Evolutionary conservation across 306 rosid genomes (phyloP), one percentile per base, ranked within the genome.

Genomic region (Crotalaria pallida): DNA sequence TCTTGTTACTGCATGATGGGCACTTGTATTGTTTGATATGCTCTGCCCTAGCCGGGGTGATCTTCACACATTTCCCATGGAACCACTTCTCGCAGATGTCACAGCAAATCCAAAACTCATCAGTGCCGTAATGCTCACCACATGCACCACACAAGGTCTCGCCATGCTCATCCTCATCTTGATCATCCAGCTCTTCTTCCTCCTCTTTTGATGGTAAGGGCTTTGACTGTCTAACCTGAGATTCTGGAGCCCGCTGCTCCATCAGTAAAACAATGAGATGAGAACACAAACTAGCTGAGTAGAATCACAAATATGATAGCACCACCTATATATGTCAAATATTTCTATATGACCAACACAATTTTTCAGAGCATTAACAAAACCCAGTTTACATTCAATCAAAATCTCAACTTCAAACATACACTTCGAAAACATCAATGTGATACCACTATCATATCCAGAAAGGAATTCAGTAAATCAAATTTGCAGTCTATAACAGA

Each of bases 101-200:
- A 18, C 98, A 92, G 75, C 91, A 89, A 81, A 92, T 92, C 98
- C 98, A 92, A 81, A 90, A 90, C 76, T 92, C 96, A 67, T 92
- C 95, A 22, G 88, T 83, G 12, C 90, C 96, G 34, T 88, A 92
- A 43, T 85, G 78, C 81, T 90, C 92, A 8, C 96, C 96, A 29
- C 98, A 92, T 53, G 95, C 96, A 56, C 98, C 98, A 0, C 98
- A 92, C 58, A 87, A 80, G 58, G 96, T 89, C 63, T 92, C 96
- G 13, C 91, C 98, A 12, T 88, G 95, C 67, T 92, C 98, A 34
- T 92, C 98, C 3, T 89, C 98, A 0, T 87, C 98, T 70, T 82
- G 84, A 72, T 88, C 95, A 0, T 84, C 94, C 84, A 76, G 65
- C 10, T 78, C 92, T 61, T 89, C 96, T 4, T 85, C 92, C 65